phyloP scores from a whole-genome alignment of 1,139 yeast genomes.

The Debaryomyces robertsiae region DNA sequence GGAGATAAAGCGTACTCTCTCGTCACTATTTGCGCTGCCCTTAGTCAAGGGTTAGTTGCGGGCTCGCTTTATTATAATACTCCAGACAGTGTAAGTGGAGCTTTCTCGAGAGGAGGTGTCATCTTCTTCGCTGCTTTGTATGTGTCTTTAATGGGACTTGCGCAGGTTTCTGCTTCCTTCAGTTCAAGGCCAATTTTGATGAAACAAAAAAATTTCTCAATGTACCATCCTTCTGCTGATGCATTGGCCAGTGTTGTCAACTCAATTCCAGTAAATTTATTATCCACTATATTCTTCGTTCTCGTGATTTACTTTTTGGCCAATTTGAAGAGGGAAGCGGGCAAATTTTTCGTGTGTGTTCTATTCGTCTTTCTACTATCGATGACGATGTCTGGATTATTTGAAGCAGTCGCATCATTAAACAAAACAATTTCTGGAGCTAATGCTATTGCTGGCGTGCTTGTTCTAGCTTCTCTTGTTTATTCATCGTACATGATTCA shows the following conservation, averaged over 20 bases:
- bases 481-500: conserved; percentile 61
- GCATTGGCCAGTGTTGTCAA: conserved; percentile 50
- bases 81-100: conserved; percentile 44
- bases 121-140: conserved; percentile 55
- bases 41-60: conserved; percentile 51
- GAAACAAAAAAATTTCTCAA: conserved; percentile 58
- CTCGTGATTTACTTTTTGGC: conserved; percentile 55
- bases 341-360: conserved; percentile 54
- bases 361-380: conserved; percentile 41
- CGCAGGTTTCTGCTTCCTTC: conserved; percentile 54
- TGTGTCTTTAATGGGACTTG: conserved; percentile 56
- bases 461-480: conserved; percentile 49
- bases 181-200: conserved; percentile 53
- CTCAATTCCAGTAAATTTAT: conserved; percentile 50
- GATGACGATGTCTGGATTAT: conserved; percentile 42
- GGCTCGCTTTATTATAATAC: conserved; percentile 56
- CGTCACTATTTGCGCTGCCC: conserved; percentile 48
- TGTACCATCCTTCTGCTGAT: conserved; percentile 64
- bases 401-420: conserved; percentile 53
- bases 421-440: conserved; percentile 52
- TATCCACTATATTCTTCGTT: conserved; percentile 46
- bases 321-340: conserved; percentile 51
- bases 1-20: conserved; percentile 55
- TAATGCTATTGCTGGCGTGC: conserved; percentile 52
- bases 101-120: conserved; percentile 62